phyloP scores from a whole-genome alignment of 75 land plant genomes.

The Pseudotsuga menziesii region DNA sequence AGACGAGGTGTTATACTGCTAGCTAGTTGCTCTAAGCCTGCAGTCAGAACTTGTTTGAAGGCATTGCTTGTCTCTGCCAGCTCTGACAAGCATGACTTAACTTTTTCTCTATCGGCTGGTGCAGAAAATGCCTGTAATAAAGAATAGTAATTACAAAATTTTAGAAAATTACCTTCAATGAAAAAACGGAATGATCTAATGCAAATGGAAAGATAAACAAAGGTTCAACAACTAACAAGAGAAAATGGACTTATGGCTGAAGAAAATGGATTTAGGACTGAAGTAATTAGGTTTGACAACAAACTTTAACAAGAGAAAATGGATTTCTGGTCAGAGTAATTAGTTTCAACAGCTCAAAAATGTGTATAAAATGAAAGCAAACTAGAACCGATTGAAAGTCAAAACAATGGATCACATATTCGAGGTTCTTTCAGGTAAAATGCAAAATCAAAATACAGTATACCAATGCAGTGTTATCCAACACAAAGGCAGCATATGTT shows the following conservation, averaged over 20 bases:
- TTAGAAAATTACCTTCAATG: not conserved
- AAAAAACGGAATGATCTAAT: not conserved
- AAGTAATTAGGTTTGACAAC: not conserved
- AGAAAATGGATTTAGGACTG: not conserved
- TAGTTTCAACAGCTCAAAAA: not conserved
- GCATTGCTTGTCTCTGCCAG: conserved; percentile 71
- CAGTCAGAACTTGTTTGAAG: conserved; percentile 60
- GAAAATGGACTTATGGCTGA: not conserved
- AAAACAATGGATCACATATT: not conserved
- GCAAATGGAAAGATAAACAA: not conserved
- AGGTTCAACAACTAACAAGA: conserved; percentile 4
- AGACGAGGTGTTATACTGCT: conserved; percentile 71
- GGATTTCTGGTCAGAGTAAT: not conserved
- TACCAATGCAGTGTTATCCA: not conserved
- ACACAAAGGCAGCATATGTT: not conserved
- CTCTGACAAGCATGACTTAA: conserved; percentile 78
- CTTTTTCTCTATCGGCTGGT: conserved; percentile 77
- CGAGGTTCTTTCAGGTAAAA: not conserved
- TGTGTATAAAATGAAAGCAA: not conserved
- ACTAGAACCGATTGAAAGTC: not conserved
- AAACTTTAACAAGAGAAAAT: conserved; percentile 5
- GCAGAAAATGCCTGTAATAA: conserved; percentile 67
- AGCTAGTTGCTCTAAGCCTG: conserved; percentile 82
- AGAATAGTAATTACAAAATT: conserved; percentile 3
- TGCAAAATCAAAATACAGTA: not conserved